phyloP scores from a whole-genome alignment of 768 basidiomycete genomes.

The Coprinopsis marcescibilis region DNA sequence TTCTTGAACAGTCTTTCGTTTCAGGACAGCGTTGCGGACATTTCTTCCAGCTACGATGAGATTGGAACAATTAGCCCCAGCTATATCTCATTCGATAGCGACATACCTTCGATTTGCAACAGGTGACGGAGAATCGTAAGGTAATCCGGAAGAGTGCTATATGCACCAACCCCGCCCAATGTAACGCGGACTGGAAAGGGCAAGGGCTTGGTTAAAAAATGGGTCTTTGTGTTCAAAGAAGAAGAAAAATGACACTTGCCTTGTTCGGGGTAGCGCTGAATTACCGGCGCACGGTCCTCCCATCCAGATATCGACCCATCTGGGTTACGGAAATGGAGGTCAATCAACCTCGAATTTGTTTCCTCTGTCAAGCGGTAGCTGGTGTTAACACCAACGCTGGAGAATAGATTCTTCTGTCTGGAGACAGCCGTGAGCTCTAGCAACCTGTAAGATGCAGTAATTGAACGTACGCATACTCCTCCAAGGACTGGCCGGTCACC shows the following conservation, averaged over 20 bases:
- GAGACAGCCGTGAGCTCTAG: neutral
- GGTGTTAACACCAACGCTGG: conserved; percentile 22
- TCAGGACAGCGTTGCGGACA: conserved; percentile 18
- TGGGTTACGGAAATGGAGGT: conserved; percentile 18
- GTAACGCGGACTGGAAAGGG: conserved; percentile 16
- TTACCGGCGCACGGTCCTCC: conserved; percentile 15
- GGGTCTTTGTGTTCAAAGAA: no score
- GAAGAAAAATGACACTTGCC: conserved; percentile 14
- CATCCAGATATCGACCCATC: conserved; percentile 18
- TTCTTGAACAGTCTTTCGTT: conserved; percentile 5
- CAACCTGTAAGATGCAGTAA: neutral
- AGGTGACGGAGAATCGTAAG: conserved; percentile 26
- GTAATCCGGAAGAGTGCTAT: conserved; percentile 24
- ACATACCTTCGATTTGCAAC: conserved; percentile 23
- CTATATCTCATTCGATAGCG: neutral
- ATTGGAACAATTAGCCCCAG: neutral
- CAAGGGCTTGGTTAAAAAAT: no score
- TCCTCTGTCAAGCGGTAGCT: conserved; percentile 25
- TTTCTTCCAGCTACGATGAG: conserved; percentile 7
- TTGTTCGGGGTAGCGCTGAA: conserved; percentile 23
- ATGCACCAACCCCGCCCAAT: conserved; percentile 26
- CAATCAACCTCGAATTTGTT: conserved; percentile 16
- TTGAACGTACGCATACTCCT: conserved; percentile 22
- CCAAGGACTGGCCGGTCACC: conserved; percentile 84
- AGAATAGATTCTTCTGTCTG: conserved; percentile 28